Base-by-base conservation (phyloP, 352 stramenopile genomes). In the Blastocystis sp. region DNA sequence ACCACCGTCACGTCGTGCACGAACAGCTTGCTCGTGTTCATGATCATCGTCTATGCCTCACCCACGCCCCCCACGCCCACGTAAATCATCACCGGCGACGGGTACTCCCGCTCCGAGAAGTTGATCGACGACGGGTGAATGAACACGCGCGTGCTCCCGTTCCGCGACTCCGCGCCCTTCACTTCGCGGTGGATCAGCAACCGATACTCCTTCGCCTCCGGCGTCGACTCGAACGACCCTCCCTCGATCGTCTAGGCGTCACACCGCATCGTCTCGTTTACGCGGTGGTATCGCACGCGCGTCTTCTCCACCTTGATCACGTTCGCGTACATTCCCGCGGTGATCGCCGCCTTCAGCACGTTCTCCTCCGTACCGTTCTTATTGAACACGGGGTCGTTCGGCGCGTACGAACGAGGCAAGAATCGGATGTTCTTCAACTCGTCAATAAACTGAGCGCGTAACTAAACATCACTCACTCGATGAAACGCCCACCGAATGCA, bases 11-110 rank as follows among this genome's bases (percentile, higher is more conserved):
- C 95, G 91, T 99, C 96, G 67, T 96, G 95, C 24, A 99, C 93
- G 91, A 98, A 99, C 10, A 98, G 91, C 92, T 98, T 98, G 69
- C 94, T 97, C 0, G 97, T 99, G 91, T 98, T 96, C 60, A 98
- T 94, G 55, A 95, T 92, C 62, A 94, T 92, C 65, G 94, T 93
- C 89, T 95, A 95, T 37, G 93, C 4, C 66, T 6, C 12, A 77
- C 29, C 41, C 37, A 62, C 50, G 12, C 12, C 9, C 21, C 59
- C 74, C 35, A 91, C 93, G 63, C 93, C 92, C 90, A 95, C 94
- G 91, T 98, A 98, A 21, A 98, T 92, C 45, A 98, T 91, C 95
- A 96, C 98, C 45, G 96, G 96, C 90, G 95, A 98, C 85, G 96
- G 95, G 91, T 97, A 98, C 88, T 95, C 93, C 39, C 94, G 94